These are phyloP conservation scores for Senna tora DNA, from an alignment of 306 rosid genomes.

Conservation along the genomic window DNA sequence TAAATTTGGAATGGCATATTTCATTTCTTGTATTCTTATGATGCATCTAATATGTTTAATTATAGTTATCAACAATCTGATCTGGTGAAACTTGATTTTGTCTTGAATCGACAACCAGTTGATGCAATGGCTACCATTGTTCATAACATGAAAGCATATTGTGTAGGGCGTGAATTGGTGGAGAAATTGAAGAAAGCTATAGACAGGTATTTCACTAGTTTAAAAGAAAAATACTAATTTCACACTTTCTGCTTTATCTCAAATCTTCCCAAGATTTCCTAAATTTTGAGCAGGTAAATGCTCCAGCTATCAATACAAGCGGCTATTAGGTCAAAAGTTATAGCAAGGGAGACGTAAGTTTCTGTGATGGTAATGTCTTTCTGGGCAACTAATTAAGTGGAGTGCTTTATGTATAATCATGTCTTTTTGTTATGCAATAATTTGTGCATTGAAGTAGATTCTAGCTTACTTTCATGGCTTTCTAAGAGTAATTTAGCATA, in stretches of 20 bases:
- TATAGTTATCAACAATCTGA: conserved; percentile 89
- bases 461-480: no score
- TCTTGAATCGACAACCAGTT: conserved; percentile 90
- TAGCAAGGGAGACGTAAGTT: conserved; percentile 91
- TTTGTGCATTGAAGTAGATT: no score
- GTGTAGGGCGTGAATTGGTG: conserved; percentile 89
- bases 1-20: conserved; percentile 14
- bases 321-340: conserved; percentile 78
- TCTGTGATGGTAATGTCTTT: conserved; percentile 25
- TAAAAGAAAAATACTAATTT: conserved; percentile 1
- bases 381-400: conserved; percentile 19
- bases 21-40: conserved; percentile 12
- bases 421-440: neutral
- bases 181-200: conserved; percentile 88
- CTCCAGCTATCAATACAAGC: conserved; percentile 91
- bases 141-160: conserved; percentile 85
- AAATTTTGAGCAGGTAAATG: conserved; percentile 78
- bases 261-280: conserved; percentile 31
- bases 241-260: neutral
- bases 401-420: neutral
- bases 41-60: conserved; percentile 30
- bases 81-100: conserved; percentile 88
- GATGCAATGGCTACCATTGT: conserved; percentile 97
- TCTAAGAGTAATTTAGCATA: no score
- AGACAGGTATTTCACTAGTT: conserved; percentile 67